Base-by-base conservation (phyloP, 2,329 filamentous ascomycete species). In the Fusarium ambrosium region DNA sequence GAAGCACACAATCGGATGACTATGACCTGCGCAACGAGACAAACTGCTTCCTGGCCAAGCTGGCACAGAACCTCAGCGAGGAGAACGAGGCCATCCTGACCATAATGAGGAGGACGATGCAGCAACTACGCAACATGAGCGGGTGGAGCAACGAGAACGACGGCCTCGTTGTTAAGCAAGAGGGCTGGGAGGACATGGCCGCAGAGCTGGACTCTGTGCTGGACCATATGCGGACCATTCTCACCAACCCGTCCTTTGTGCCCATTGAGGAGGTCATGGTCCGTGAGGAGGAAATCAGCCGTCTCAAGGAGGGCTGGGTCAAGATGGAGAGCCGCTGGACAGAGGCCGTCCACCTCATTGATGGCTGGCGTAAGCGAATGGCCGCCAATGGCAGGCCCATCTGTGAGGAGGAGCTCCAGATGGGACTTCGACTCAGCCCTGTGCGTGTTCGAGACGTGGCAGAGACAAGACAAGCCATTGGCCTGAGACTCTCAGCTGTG, bases 181-280 rank as follows among this genome's bases (percentile, higher is more conserved):
- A 83, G 34, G 83, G 81, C 55, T 86, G 86, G 53, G 86, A 94
- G 77, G 93, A 95, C 53, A 89, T 98, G 71, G 91, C 93, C 1
- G 81, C 85, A 10, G 93, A 97, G 73, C 90, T 98, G 84, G 92
- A 95, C 63, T 86, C 86, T 8, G 92, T 97, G 11, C 87, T 98
- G 70, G 91, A 93, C 37, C 95, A 97, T 80, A 89, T 99, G 73
- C 90, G 93, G 74, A 93, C 89, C 3, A 90, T 99, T 41, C 87
- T 99, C 53, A 98, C 95, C 10, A 98, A 98, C 79, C 97, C 97
- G 1, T 97, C 95, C 3, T 99, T 98, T 81, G 97, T 98, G 16
- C 94, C 96, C 0, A 91, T 98, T 24, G 97, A 98, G 78, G 97
- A 98, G 82, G 95, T 99, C 3, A 92, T 97, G 79, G 85, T 95